Conservation (phyloP, 108 stramenopile genomes). For the Chaetoceros tenuissimus region DNA sequence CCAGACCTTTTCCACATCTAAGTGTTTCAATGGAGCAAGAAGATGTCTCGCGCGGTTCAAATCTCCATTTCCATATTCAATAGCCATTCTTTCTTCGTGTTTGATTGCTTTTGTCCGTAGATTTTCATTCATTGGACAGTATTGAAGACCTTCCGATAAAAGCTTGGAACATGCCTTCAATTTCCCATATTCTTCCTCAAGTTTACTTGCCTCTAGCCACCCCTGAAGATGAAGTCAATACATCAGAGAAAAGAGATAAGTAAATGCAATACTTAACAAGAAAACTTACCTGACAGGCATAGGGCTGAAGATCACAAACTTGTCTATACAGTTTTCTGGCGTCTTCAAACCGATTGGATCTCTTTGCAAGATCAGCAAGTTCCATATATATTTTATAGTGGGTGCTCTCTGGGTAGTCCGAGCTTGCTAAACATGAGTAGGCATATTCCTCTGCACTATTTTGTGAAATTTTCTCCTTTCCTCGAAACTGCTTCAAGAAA, state of each 20-base stretch:
- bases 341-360: constrained; percentile 57
- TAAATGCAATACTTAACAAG: too few species aligned
- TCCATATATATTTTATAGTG: constrained; percentile 81
- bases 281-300: constrained; percentile 79
- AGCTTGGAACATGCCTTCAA: constrained; percentile 53
- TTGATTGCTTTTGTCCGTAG: constrained; percentile 84
- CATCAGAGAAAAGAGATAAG: too few species aligned
- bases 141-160: constrained; percentile 62
- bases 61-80: constrained; percentile 19
- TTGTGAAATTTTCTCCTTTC: constrained; percentile 41
- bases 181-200: constrained; percentile 93
- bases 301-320: constrained; percentile 81
- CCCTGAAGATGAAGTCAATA: too few species aligned
- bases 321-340: constrained; percentile 73
- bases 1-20: constrained; percentile 90
- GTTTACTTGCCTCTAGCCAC: constrained; percentile 94
- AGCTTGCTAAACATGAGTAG: constrained; percentile 23
- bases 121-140: constrained; percentile 77
- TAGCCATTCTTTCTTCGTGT: constrained; percentile 73
- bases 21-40: constrained; percentile 79
- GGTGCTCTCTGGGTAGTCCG: constrained; percentile 35
- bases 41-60: constrained; percentile 68
- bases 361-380: constrained; percentile 73
- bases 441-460: constrained; percentile 52
- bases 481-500: constrained; percentile 52